Evolutionary conservation across 1,284 basidiomycete genomes (phyloP).

Genomic region (Paramarasmius palmivorus): DNA sequence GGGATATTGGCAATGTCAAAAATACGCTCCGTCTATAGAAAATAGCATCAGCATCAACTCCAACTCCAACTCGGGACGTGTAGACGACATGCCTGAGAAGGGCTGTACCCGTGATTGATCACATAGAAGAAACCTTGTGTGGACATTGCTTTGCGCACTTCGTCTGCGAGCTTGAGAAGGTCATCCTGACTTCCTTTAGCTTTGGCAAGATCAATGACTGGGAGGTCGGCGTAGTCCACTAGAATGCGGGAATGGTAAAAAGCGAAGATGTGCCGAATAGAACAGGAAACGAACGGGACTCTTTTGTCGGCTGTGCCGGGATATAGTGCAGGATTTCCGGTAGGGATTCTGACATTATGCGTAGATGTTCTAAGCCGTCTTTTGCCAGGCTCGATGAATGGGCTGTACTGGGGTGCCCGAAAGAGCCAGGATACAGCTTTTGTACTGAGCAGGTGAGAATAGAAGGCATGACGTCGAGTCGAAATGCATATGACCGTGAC

Average conservation of each 20-base stretch:
- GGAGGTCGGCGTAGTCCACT: conserved; percentile 48
- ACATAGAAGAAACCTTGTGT: conserved; percentile 43
- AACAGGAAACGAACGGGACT: not conserved
- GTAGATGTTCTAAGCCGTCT: no score
- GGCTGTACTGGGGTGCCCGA: no score
- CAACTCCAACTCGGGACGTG: not conserved
- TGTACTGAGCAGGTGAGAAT: no score
- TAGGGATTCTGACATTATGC: no score
- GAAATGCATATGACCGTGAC: no score
- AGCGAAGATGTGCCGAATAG: not conserved
- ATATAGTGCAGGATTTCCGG: not conserved
- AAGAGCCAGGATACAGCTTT: no score
- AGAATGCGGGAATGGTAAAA: not conserved
- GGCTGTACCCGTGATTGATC: conserved; percentile 33
- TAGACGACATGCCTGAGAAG: not conserved
- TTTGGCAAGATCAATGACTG: conserved; percentile 44
- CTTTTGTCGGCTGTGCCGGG: conserved; percentile 1
- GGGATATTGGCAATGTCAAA: conserved; percentile 66
- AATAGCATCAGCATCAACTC: not conserved
- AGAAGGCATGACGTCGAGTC: no score
- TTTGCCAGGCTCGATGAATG: no score
- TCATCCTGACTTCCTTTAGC: conserved; percentile 34
- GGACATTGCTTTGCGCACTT: conserved; percentile 42
- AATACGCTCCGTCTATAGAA: conserved; percentile 47
- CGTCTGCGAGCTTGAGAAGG: conserved; percentile 33